A percentile compares a stretch with the other conserved stretches of the same genome.
Conservation (phyloP, 371 early-diverging fungal genomes). For the Mucor sp. region DNA sequence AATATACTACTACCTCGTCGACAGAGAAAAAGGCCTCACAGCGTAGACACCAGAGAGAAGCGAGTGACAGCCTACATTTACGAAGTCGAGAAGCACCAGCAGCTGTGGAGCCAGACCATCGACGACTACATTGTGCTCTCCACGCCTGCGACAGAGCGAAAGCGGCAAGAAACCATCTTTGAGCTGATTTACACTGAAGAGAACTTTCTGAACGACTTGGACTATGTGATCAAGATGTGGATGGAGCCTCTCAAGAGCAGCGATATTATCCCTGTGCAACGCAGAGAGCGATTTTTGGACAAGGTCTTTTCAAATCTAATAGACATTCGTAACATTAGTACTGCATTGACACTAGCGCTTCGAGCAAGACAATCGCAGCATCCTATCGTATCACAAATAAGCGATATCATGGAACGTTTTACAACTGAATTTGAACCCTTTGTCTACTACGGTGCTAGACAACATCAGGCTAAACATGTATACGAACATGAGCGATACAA, state of each 20-base stretch:
- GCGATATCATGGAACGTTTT: slow-evolving; percentile 81
- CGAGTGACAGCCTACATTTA: slow-evolving; percentile 22
- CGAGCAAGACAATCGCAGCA: slow-evolving; percentile 73
- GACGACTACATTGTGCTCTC: slow-evolving; percentile 72
- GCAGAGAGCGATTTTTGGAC: slow-evolving; percentile 70
- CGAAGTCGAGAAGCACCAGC: slow-evolving; percentile 24
- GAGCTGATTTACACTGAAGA: slow-evolving; percentile 88
- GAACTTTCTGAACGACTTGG: slow-evolving; percentile 78
- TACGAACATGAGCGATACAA: slow-evolving; percentile 37
- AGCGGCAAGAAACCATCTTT: slow-evolving; percentile 85
- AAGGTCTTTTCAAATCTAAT: slow-evolving; percentile 83
- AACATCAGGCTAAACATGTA: slow-evolving; percentile 69
- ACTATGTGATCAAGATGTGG: slow-evolving; percentile 57
- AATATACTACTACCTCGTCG: neutral
- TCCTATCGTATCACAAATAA: slow-evolving; percentile 78
- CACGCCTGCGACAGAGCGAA: slow-evolving; percentile 74
- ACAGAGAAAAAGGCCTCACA: slow-evolving; percentile 17
- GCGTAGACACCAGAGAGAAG: slow-evolving; percentile 26
- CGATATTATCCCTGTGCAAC: slow-evolving; percentile 64
- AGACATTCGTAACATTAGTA: slow-evolving; percentile 73
- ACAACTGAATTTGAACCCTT: slow-evolving; percentile 76
- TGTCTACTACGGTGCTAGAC: slow-evolving; percentile 86
- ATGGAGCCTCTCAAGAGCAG: slow-evolving; percentile 70
- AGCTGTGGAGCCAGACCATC: slow-evolving; percentile 62
- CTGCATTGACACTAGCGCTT: slow-evolving; percentile 69